Conservation (phyloP, 176 grass and related monocot species). For the Eremochloa ophiuroides region DNA sequence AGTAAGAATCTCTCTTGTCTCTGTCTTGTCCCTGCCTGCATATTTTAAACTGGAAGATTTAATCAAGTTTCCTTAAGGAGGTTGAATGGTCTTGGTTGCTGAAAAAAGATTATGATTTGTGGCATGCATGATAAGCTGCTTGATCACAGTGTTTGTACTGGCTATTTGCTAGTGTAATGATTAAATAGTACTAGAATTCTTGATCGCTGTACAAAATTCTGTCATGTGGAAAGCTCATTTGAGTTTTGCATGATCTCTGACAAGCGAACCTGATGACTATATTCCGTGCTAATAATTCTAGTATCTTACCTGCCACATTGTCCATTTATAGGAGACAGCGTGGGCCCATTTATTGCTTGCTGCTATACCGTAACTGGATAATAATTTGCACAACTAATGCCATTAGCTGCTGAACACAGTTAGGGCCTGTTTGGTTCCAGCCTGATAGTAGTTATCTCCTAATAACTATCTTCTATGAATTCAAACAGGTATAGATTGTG, state of each 20-base stretch:
- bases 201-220: neutral
- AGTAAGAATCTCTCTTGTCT: slow-evolving; percentile 49
- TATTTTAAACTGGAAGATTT: neutral
- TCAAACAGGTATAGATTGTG: no score
- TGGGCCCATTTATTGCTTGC: neutral
- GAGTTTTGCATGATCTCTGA: neutral
- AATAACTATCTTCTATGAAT: no score
- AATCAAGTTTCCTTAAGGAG: neutral
- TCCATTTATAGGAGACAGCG: neutral
- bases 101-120: neutral
- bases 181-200: neutral
- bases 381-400: no score
- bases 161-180: neutral
- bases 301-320: neutral
- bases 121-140: neutral
- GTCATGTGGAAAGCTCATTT: neutral
- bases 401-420: no score
- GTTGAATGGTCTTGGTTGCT: neutral
- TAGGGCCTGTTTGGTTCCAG: no score
- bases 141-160: neutral
- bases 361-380: neutral
- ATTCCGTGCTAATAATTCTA: slow-evolving; percentile 12
- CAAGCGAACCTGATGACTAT: neutral
- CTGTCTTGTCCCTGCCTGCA: neutral
- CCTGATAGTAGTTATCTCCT: no score